Evolutionary conservation across 2,329 filamentous ascomycete species (phyloP).

Genomic region (Immersiporthe knoxdaviesiana): DNA sequence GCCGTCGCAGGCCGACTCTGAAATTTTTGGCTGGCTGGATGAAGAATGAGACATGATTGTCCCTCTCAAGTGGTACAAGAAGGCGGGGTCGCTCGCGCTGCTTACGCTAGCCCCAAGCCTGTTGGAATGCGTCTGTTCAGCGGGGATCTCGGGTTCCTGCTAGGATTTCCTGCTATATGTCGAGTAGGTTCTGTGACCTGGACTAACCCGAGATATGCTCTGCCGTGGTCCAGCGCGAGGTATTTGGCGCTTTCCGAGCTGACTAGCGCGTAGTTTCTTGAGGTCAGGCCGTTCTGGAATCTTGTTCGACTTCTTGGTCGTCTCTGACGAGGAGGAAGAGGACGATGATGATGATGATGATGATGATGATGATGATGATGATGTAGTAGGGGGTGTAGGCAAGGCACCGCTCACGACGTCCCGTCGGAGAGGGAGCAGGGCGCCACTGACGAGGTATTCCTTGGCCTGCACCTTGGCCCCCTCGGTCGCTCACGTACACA

Average conservation of each 20-base stretch:
- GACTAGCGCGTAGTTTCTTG: not conserved
- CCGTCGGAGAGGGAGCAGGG: slow-evolving; percentile 8
- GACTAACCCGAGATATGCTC: not conserved
- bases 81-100: not conserved
- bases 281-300: no score
- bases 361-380: no score
- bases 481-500: slow-evolving; percentile 14
- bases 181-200: not conserved
- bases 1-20: not conserved
- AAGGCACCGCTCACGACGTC: slow-evolving; percentile 5
- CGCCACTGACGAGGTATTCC: slow-evolving; percentile 17
- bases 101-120: not conserved
- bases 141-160: not conserved
- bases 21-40: not conserved
- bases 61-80: not conserved
- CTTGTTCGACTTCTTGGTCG: not conserved
- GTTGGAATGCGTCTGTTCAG: not conserved
- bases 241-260: not conserved
- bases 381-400: slow-evolving; percentile 8
- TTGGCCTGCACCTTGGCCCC: slow-evolving; percentile 1
- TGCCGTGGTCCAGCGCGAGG: not conserved
- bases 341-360: not conserved
- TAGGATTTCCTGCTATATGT: slow-evolving; percentile 2
- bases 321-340: not conserved
- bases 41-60: not conserved